Conservation (phyloP, 2,329 filamentous ascomycete genomes). For the Coniochaeta ligniaria region DNA sequence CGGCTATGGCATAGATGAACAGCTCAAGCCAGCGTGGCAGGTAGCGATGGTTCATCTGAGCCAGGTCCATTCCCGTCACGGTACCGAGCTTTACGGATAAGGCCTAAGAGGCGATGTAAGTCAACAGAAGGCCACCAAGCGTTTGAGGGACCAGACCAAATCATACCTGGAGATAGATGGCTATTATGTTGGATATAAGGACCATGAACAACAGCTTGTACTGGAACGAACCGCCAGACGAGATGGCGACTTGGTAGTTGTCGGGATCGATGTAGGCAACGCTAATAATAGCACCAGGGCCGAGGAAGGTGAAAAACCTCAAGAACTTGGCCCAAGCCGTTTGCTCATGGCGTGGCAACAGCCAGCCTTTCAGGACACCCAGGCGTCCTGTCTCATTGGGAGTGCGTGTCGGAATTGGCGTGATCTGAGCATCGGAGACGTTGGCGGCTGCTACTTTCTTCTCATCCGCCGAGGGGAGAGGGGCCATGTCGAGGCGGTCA, state of each 20-base stretch:
- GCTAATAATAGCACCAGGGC: slow-evolving; percentile 19
- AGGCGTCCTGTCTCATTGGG: neutral
- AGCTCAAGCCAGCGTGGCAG: slow-evolving; percentile 56
- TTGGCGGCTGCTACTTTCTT: neutral
- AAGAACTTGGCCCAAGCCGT: slow-evolving; percentile 5
- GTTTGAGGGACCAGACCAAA: neutral
- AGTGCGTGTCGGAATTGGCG: neutral
- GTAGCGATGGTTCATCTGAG: slow-evolving; percentile 55
- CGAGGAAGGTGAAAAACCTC: slow-evolving; percentile 17
- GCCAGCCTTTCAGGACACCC: neutral
- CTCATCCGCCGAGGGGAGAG: neutral
- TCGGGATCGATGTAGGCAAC: slow-evolving; percentile 21
- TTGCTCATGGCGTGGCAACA: neutral
- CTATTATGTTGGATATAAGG: slow-evolving; percentile 58
- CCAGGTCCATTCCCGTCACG: slow-evolving; percentile 57
- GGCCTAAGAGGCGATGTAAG: slow-evolving; percentile 27
- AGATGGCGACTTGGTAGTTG: slow-evolving; percentile 21
- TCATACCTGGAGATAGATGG: slow-evolving; percentile 48
- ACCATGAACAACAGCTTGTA: slow-evolving; percentile 60
- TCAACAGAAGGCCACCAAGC: neutral
- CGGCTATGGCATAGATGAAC: slow-evolving; percentile 51
- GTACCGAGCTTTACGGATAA: slow-evolving; percentile 62
- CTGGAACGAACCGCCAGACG: slow-evolving; percentile 57
- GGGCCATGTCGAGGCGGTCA: neutral
- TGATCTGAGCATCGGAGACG: neutral